Evolutionary conservation across 2,329 filamentous ascomycete genomes (phyloP).

Genomic region (Parafenestella ontariensis): DNA sequence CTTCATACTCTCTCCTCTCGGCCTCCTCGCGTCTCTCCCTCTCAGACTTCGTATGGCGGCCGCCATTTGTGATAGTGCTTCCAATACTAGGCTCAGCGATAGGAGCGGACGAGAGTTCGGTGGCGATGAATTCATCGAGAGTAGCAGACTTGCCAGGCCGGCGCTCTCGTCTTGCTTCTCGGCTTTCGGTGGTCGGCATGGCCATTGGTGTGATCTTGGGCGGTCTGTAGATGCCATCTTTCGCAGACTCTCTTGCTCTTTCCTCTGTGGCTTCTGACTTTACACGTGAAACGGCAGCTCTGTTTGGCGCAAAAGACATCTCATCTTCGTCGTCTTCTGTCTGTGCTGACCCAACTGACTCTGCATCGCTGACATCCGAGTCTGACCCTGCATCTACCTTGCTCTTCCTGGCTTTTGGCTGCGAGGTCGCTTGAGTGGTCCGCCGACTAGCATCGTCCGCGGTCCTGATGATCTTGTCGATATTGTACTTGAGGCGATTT

Average conservation of each 20-base stretch:
- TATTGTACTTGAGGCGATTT: conserved; percentile 89
- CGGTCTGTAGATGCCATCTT: conserved; percentile 82
- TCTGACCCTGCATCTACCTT: conserved; percentile 48
- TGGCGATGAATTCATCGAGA: conserved; percentile 88
- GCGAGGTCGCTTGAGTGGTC: conserved; percentile 33
- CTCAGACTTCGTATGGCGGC: conserved; percentile 78
- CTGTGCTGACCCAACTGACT: conserved; percentile 36
- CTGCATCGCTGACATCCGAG: conserved; percentile 51
- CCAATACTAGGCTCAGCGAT: conserved; percentile 89
- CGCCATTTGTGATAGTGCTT: conserved; percentile 81
- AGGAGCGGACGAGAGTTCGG: conserved; percentile 83
- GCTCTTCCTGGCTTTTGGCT: conserved; percentile 37
- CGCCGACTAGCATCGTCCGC: conserved; percentile 70
- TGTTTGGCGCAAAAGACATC: conserved; percentile 68
- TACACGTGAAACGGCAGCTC: conserved; percentile 53
- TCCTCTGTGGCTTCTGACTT: conserved; percentile 25
- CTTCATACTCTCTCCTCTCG: conserved; percentile 86
- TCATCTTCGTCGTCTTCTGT: conserved; percentile 59
- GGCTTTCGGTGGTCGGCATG: conserved; percentile 73
- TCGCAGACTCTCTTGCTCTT: conserved; percentile 41
- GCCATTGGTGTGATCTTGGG: conserved; percentile 86
- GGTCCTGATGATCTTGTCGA: conserved; percentile 90
- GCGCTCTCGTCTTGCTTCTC: conserved; percentile 67
- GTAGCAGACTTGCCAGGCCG: conserved; percentile 77
- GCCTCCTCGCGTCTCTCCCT: conserved; percentile 78